Evolutionary conservation across 2,329 filamentous ascomycete genomes (phyloP), one percentile per base, ranked within the genome.

Genomic region (Didymella exigua): DNA sequence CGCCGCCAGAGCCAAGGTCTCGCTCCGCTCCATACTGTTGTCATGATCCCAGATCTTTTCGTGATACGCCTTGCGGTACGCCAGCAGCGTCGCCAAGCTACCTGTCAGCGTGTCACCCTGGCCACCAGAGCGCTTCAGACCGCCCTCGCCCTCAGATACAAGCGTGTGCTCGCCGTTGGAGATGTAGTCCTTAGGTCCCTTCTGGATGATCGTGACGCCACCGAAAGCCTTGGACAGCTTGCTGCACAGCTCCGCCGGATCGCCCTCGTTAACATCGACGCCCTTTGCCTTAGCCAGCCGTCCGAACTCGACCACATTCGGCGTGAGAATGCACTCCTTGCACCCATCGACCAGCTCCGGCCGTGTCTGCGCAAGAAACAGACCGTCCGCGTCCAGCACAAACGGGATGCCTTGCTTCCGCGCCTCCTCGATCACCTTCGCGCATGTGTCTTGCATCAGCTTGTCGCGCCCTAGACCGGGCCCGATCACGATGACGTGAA

Each of bases 61-160:
- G 49, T 91, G 80, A 75, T 99, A 99, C 19, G 91, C 91, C 72
- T 87, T 88, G 57, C 93, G 83, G 87, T 93, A 99, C 1, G 86
- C 93, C 60, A 98, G 76, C 63, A 99, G 86, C 3, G 95, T 98
- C 1, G 90, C 95, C 61, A 99, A 79, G 29, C 87, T 87, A 1
- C 95, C 95, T 0, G 95, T 98, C 62, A 99, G 79, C 4, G 95
- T 98, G 77, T 99, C 95, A 1, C 95, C 95, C 77, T 99, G 95
- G 0, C 95, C 95, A 42, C 93, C 95, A 54, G 90, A 93, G 61
- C 95, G 83, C 84, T 99, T 99, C 74, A 86, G 77, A 1, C 93
- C 93, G 8, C 95, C 95, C 68, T 86, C 78, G 2, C 93, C 77
- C 64, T 96, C 92, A 23, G 88, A 89, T 0, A 89, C 79, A 23